A percentile compares a stretch with the other conserved stretches of the same genome.
Conservation (phyloP, 176 grass and related monocot genomes). For the Lolium perenne region DNA sequence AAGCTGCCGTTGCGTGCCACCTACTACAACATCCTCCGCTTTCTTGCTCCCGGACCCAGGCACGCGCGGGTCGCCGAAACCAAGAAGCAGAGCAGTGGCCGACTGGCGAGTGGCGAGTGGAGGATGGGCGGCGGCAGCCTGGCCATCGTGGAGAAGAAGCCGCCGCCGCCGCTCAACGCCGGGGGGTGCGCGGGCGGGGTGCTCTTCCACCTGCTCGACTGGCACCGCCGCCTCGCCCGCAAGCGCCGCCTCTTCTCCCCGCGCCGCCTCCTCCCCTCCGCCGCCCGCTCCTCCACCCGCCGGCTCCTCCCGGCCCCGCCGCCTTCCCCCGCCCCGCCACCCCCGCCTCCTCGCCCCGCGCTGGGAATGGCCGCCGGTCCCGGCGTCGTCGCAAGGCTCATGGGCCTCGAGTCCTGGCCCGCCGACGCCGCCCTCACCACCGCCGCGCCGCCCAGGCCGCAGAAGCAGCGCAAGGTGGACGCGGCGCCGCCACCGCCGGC, state of each 20-base stretch:
- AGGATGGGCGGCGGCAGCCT: conserved; percentile 75
- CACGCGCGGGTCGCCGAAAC: no score
- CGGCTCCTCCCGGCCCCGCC: conserved; percentile 37
- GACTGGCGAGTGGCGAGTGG: no score
- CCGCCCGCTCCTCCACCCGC: conserved; percentile 40
- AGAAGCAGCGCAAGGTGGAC: conserved; percentile 85
- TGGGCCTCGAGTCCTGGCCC: conserved; percentile 91
- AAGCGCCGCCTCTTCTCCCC: conserved; percentile 56
- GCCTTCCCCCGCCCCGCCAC: not conserved
- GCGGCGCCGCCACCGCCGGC: not conserved
- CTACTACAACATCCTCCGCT: conserved; percentile 38
- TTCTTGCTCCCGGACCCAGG: conserved; percentile 40
- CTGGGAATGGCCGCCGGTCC: not conserved
- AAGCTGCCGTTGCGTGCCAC: conserved; percentile 60
- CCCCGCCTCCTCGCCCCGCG: not conserved
- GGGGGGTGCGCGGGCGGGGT: conserved; percentile 64
- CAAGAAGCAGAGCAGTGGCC: no score
- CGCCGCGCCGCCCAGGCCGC: conserved; percentile 40
- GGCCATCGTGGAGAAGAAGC: conserved; percentile 83
- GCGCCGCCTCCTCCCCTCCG: conserved; percentile 29
- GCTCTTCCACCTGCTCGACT: conserved; percentile 85
- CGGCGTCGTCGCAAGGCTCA: conserved; percentile 84
- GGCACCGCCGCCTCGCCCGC: conserved; percentile 84
- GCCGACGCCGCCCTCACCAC: not conserved
- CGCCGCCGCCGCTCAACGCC: conserved; percentile 44